Evolutionary conservation across 257 asterid species (phyloP).

Genomic region (Przewalskia tangutica): DNA sequence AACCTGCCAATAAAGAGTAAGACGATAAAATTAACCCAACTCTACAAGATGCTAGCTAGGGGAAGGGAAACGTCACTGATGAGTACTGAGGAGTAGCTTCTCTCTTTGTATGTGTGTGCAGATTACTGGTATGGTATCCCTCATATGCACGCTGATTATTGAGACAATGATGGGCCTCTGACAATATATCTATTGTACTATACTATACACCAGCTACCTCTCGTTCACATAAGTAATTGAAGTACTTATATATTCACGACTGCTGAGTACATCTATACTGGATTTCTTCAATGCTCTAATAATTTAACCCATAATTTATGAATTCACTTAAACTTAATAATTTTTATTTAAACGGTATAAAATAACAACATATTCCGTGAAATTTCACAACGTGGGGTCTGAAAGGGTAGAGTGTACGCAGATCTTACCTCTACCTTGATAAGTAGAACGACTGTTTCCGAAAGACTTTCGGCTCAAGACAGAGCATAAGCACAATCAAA

Average conservation of each 20-base stretch:
- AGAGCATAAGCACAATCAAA: too few species aligned
- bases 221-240: background rate
- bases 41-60: background rate
- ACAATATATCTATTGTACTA: conserved; percentile 17
- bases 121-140: background rate
- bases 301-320: background rate
- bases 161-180: conserved; percentile 69
- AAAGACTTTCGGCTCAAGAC: too few species aligned
- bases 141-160: conserved; percentile 42
- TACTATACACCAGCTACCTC: background rate
- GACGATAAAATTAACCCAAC: background rate
- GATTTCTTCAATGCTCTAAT: background rate
- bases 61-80: background rate
- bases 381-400: too few species aligned
- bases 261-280: background rate
- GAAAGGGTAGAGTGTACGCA: too few species aligned
- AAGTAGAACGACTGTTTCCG: too few species aligned
- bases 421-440: too few species aligned
- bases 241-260: background rate
- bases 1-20: background rate
- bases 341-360: too few species aligned
- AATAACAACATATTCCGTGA: too few species aligned
- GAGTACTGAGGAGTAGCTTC: too few species aligned
- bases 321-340: too few species aligned
- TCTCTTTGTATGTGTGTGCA: too few species aligned